Base-by-base conservation (phyloP, 1,284 basidiomycete genomes). In the Pyrrhoderma noxium region DNA sequence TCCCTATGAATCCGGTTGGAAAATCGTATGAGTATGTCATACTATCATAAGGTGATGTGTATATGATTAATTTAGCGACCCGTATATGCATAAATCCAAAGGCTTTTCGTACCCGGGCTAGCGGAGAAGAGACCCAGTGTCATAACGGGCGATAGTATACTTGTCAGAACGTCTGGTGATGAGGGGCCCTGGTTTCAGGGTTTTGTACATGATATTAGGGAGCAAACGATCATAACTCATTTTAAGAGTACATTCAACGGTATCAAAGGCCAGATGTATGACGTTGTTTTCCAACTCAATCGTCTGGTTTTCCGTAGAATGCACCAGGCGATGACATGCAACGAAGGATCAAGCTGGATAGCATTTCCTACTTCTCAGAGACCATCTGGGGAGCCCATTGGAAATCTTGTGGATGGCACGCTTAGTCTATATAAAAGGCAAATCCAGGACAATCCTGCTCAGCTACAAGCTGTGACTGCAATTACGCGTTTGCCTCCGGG, bases 391-490 rank as follows among this genome's bases (percentile, higher is more conserved):
- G 34, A 40, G 44, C 34, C 56, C 0, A 78, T 79, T 58, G 77
- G 79, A 38, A 56, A 2, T 43, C 18, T 1, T 67, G 76, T 49
- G 2, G 48, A 55, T 25, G 43, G 48, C 2, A 51, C 50, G 0
- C 53, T 54, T 0, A 47, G 57, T 19, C 55, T 61, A 1, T 67
- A 69, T 56, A 80, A 85, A 55, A 51, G 59, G 0, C 60, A 72
- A 3, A 71, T 86, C 27, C 66, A 61, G 0, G 57, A 51, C 0
- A 85, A 86, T 58, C 50, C 63, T 0, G 68, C 73, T 8, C 83
- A 85, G 56, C 57, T 72, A 1, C 70, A 70, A 52, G 82, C 82
- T 4, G 74, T 84, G 1, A 62, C 65, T 2, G 73, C 76, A 0
- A 81, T 85, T 36, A 53, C 75, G 2, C 61, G 61, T 8, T 65